Base-by-base conservation (phyloP, 345 rosid genomes). In the Populus ilicifolia region DNA sequence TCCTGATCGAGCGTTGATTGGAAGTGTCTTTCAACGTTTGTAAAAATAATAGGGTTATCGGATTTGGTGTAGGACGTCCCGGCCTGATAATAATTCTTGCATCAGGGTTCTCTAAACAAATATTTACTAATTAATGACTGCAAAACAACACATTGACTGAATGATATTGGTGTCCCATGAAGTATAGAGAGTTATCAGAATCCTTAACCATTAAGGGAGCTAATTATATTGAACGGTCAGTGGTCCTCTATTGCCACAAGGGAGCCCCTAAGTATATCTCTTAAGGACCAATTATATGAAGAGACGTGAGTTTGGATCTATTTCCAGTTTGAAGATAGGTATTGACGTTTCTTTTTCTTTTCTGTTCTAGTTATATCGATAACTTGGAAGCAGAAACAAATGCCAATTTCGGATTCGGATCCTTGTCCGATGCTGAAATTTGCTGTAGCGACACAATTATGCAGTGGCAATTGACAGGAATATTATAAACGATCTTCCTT, bases 211-310 rank as follows among this genome's bases (percentile, higher is more conserved):
- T n/a, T n/a, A 69, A 69, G 54, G 72, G 25, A 41, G n/a, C 4
- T 18, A 6, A 18, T 23, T 23, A 11, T 5, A 39, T 10, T 10
- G 25, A 38, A 11, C 41, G 14, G 29, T 36, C 9, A 38, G 23
- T 79, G 82, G 82, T n/a, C 82, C 82, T 75, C 39, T 80, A 20
- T 46, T 18, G 25, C 23, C 9, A 36, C 23, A 2, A 17, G 75
- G 72, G 78, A 62, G 33, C 75, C 62, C 82, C 82, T 75, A 13
- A 14, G 30, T 38, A 1, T n/a, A 25, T 33, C 70, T 75, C 78
- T 38, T 50, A 52, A 64, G 75, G 67, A 66, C 75, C 67, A 73
- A 46, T 46, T 69, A 61, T n/a, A 5, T 25, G 10, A 30, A 20
- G 63, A 61, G 5, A 43, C 23, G 69, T 56, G 67, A 21, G 63